phyloP scores from a whole-genome alignment of 179 eudicot genomes.

The Gypsophila paniculata region DNA sequence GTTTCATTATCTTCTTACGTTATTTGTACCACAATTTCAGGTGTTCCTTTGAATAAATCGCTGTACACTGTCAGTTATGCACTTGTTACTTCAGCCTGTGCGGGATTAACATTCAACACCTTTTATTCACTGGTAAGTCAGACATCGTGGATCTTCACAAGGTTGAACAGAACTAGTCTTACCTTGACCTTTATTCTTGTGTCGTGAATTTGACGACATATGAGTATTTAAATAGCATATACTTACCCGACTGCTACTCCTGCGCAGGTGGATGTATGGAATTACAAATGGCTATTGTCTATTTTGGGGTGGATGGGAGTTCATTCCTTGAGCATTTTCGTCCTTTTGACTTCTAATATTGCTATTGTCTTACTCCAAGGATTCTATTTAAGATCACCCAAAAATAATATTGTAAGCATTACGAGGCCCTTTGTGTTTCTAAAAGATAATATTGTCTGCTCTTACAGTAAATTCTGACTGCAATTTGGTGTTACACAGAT shows the following conservation, averaged over 20 bases:
- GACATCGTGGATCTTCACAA: neutral
- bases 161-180: neutral
- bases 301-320: constrained; percentile 81
- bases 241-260: constrained; percentile 11
- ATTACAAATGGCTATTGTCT: constrained; percentile 41
- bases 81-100: constrained; percentile 62
- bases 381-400: constrained; percentile 57
- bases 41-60: constrained; percentile 70
- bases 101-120: constrained; percentile 66
- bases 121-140: constrained; percentile 60
- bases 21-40: constrained; percentile 37
- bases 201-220: neutral
- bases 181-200: neutral
- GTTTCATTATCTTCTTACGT: constrained; percentile 2
- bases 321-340: constrained; percentile 62
- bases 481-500: constrained; percentile 38
- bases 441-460: neutral
- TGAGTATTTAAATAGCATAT: neutral
- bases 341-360: constrained; percentile 61
- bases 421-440: neutral
- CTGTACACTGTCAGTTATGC: constrained; percentile 71
- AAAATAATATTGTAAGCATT: constrained; percentile 67
- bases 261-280: constrained; percentile 64
- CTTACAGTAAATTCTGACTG: neutral
- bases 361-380: constrained; percentile 67